Conservation (phyloP, 495 filamentous ascomycete species). For the Aspergillus campestris region DNA sequence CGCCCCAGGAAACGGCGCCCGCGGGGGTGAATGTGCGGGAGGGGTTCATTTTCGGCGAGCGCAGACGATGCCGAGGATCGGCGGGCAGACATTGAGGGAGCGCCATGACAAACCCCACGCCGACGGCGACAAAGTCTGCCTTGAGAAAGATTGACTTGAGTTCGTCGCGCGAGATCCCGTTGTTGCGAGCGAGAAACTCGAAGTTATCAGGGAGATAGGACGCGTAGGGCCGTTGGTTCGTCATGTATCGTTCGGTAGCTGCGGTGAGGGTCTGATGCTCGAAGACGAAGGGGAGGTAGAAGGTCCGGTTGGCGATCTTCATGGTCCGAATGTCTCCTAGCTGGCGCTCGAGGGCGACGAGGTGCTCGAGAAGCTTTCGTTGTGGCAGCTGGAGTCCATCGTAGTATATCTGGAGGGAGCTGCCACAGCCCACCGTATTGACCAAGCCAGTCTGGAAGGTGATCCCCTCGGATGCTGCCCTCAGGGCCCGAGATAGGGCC, state of each 20-base stretch:
- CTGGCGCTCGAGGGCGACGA: slow-evolving; percentile 13
- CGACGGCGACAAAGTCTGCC: slow-evolving; percentile 35
- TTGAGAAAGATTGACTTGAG: slow-evolving; percentile 32
- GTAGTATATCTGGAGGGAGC: slow-evolving; percentile 31
- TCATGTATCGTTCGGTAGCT: slow-evolving; percentile 40
- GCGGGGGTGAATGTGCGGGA: slow-evolving; percentile 44
- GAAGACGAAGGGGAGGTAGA: slow-evolving; percentile 43
- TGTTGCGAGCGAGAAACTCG: slow-evolving; percentile 43
- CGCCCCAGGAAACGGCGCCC: slow-evolving; percentile 42
- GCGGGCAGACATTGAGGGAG: slow-evolving; percentile 40
- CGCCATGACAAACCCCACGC: slow-evolving; percentile 44
- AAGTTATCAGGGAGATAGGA: slow-evolving; percentile 45
- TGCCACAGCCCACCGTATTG: slow-evolving; percentile 37
- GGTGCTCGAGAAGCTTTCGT: slow-evolving; percentile 15
- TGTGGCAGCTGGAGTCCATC: slow-evolving; percentile 24
- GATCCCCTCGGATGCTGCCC: slow-evolving; percentile 7
- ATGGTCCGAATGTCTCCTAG: slow-evolving; percentile 18
- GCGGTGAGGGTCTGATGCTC: slow-evolving; percentile 32
- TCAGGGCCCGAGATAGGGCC: slow-evolving; percentile 27
- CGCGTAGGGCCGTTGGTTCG: slow-evolving; percentile 43
- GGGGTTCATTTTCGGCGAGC: slow-evolving; percentile 45
- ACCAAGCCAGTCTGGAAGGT: slow-evolving; percentile 22
- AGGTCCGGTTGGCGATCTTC: slow-evolving; percentile 37
- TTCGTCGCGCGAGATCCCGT: slow-evolving; percentile 36
- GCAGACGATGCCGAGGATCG: slow-evolving; percentile 40